Percentiles rank a stretch among this genome's conserved stretches.
Evolutionary conservation across 2,329 filamentous ascomycete species (phyloP).

Genomic region (Nannizzia gypsea): DNA sequence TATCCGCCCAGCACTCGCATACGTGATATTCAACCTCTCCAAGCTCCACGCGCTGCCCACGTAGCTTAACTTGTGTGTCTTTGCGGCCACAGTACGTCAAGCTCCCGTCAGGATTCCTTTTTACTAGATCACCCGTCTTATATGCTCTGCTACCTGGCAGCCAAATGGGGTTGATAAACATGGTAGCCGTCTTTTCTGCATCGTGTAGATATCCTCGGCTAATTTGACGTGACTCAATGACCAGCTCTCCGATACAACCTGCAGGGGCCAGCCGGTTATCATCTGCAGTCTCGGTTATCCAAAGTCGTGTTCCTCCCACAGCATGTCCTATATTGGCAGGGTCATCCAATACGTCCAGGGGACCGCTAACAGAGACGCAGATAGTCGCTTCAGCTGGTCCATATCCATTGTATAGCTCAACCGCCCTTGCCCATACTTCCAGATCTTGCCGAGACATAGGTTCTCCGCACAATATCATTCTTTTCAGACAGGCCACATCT

Average conservation of each 20-base stretch:
- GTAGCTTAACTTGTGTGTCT: slow-evolving; percentile 26
- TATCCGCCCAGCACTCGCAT: slow-evolving; percentile 26
- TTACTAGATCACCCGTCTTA: slow-evolving; percentile 28
- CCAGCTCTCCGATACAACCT: slow-evolving; percentile 47
- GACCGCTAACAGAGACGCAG: slow-evolving; percentile 30
- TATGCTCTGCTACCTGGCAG: slow-evolving; percentile 19
- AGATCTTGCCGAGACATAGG: slow-evolving; percentile 32
- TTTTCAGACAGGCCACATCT: slow-evolving; percentile 32
- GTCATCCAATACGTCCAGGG: slow-evolving; percentile 23
- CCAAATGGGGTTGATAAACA: slow-evolving; percentile 40
- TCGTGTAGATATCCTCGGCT: slow-evolving; percentile 26
- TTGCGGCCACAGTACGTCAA: slow-evolving; percentile 24
- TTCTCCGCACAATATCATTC: slow-evolving; percentile 36
- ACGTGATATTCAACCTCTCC: slow-evolving; percentile 25
- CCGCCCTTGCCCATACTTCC: slow-evolving; percentile 31
- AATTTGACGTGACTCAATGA: slow-evolving; percentile 47
- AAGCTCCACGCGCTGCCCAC: slow-evolving; percentile 28
- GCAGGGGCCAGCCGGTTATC: slow-evolving; percentile 37
- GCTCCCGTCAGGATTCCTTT: slow-evolving; percentile 22
- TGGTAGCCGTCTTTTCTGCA: slow-evolving; percentile 38
- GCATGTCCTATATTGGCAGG: slow-evolving; percentile 29
- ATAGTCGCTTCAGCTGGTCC: slow-evolving; percentile 34
- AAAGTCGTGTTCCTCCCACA: slow-evolving; percentile 16
- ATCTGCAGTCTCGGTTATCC: slow-evolving; percentile 30
- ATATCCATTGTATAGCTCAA: slow-evolving; percentile 36